phyloP scores from a whole-genome alignment of 2,329 filamentous ascomycete genomes.

The Ascochyta viciae-villosae region DNA sequence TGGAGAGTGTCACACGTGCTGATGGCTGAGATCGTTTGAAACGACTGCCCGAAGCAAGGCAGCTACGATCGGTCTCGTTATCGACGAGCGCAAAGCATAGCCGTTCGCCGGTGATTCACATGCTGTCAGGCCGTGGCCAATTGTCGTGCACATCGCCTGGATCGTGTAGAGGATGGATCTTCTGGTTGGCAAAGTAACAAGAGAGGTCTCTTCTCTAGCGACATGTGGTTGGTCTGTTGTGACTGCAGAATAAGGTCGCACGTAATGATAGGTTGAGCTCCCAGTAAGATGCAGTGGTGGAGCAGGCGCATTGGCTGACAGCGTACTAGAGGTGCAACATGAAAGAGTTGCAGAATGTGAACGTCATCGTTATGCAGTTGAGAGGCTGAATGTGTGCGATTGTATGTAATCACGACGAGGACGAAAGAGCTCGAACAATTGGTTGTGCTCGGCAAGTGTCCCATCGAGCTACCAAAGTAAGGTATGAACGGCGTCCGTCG shows the following conservation, averaged over 20 bases:
- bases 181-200: not conserved
- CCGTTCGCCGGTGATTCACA: not conserved
- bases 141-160: not conserved
- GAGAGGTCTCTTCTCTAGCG: not conserved
- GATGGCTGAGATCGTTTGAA: not conserved
- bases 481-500: not conserved
- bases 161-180: not conserved
- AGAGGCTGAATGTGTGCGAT: not conserved
- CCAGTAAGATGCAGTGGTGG: not conserved
- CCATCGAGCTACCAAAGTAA: not conserved
- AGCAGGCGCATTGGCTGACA: not conserved
- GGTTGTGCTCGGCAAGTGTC: not conserved
- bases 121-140: not conserved
- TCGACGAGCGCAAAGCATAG: not conserved
- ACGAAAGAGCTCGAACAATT: not conserved
- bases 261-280: not conserved
- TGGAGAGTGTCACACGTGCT: not conserved
- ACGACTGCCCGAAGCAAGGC: too few relatives aligned
- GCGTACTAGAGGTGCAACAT: not conserved
- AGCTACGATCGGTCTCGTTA: too few relatives aligned
- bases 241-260: not conserved
- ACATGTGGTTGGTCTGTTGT: not conserved
- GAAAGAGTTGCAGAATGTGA: not conserved
- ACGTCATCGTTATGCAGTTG: slow-evolving; percentile 6
- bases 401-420: not conserved